A percentile compares a stretch with the other conserved stretches of the same genome.
phyloP scores from a whole-genome alignment of 345 rosid genomes.

The Dipteronia dyeriana region DNA sequence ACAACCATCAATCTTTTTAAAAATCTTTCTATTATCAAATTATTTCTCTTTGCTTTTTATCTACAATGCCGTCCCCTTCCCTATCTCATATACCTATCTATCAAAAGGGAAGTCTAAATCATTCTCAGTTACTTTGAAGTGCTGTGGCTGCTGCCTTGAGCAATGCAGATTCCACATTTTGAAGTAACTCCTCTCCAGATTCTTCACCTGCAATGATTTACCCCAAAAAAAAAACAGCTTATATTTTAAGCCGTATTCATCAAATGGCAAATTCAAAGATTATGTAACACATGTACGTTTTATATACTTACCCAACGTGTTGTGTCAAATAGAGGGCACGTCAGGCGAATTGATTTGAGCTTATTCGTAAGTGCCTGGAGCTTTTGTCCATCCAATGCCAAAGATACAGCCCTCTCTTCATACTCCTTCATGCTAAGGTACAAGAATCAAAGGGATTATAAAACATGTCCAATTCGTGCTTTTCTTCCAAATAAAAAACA shows the following conservation, averaged over 20 bases:
- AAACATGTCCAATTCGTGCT: neutral
- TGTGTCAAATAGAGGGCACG: constrained; percentile 93
- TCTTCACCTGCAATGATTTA: constrained; percentile 67
- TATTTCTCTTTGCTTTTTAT: constrained; percentile 34
- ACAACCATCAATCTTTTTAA: neutral
- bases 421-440: constrained; percentile 79
- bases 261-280: neutral
- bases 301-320: constrained; percentile 76
- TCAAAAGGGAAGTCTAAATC: constrained; percentile 74
- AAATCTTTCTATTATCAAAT: constrained; percentile 11
- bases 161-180: constrained; percentile 96
- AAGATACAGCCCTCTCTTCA: constrained; percentile 83
- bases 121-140: constrained; percentile 77
- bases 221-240: neutral
- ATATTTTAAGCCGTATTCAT: neutral
- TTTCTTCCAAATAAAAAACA: neutral
- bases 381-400: constrained; percentile 71
- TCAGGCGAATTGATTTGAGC: constrained; percentile 68
- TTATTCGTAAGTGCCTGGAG: constrained; percentile 69
- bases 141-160: constrained; percentile 71
- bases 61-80: constrained; percentile 37
- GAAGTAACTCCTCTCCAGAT: constrained; percentile 84
- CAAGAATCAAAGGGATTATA: neutral
- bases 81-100: constrained; percentile 33
- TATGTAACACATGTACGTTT: neutral